Evolutionary conservation across 73 alveolate genomes (phyloP), one percentile per base, ranked within the genome.

Genomic region (Tetrahymena malaccensis): DNA sequence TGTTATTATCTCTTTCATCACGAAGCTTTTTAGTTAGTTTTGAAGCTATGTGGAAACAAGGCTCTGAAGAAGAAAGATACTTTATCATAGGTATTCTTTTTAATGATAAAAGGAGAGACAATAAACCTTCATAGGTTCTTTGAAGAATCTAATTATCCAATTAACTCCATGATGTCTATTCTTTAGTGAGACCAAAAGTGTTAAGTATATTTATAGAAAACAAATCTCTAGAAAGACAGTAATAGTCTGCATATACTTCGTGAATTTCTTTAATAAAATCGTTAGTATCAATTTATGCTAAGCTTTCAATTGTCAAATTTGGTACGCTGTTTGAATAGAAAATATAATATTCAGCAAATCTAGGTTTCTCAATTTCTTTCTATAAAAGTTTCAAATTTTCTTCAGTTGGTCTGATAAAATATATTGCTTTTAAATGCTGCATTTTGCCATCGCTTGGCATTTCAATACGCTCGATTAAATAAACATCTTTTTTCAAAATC

Each of bases 261-360:
- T 95, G 58, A 27, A 95, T 43, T 89, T 95, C 43, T 89, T 95
- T 95, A 38, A 95, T 85, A 40, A 43, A 40, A 93, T 95, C 97
- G 31, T 43, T 84, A 16, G 83, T 85, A 95, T 95, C 97, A 3
- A 94, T 95, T 95, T 95, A 94, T 55, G 97, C 97, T 38, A 95
- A 93, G 43, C 94, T 43, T 85, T 95, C 97, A 89, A 95, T 95
- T 34, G 83, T 85, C 22, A 95, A 89, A 43, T 95, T 95, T 57
- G 57, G 93, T 19, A 95, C 37, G 34, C 94, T 89, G 43, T 95
- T 95, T 27, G 97, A 85, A 43, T 85, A 95, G 85, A 34, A 95
- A 21, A 95, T 89, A 44, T 95, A 95, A 21, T 95, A 95, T 95
- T 95, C 97, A 85, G 95, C 56, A 93, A 95, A 95, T 95, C 97